These are phyloP conservation scores for Cyberlindnera xylosilytica DNA, from an alignment of 805 yeast genomes.

Conservation along the genomic window DNA sequence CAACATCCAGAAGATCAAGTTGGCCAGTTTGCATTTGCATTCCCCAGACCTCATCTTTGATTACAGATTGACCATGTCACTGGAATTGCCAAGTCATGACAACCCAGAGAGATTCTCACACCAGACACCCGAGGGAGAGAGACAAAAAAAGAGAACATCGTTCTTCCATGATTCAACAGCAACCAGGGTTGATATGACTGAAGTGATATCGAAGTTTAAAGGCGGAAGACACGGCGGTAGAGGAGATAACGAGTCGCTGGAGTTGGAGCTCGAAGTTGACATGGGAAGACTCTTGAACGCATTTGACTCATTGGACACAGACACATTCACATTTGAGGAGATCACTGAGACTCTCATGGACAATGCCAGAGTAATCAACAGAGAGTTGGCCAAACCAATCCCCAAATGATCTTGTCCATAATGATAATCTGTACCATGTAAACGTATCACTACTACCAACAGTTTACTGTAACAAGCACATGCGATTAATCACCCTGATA, in stretches of 20 bases:
- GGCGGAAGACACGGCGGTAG: conserved; percentile 24
- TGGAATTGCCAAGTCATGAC: conserved; percentile 71
- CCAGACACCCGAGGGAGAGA: conserved; percentile 49
- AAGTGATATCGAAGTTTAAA: conserved; percentile 37
- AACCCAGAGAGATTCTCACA: conserved; percentile 52
- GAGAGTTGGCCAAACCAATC: conserved; percentile 20
- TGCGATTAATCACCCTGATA: too few relatives aligned
- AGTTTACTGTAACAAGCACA: too few relatives aligned
- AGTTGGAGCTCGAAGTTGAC: conserved; percentile 53
- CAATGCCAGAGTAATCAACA: conserved; percentile 46
- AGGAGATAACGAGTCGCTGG: conserved; percentile 30
- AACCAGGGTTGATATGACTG: conserved; percentile 70
- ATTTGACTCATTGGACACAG: conserved; percentile 38
- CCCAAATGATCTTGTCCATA: conserved; percentile 5
- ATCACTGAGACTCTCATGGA: conserved; percentile 55
- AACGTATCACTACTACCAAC: background rate
- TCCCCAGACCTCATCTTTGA: conserved; percentile 79
- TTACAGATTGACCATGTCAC: conserved; percentile 66
- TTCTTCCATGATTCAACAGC: conserved; percentile 72
- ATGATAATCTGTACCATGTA: background rate
- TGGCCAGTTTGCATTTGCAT: conserved; percentile 68
- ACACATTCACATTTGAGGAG: conserved; percentile 56
- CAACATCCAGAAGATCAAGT: conserved; percentile 68
- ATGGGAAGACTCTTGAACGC: conserved; percentile 38
- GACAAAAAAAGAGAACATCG: conserved; percentile 72